These are phyloP conservation scores for Penicillium griseofulvum DNA, from an alignment of 2,329 filamentous ascomycete species.

Conservation along the genomic window DNA sequence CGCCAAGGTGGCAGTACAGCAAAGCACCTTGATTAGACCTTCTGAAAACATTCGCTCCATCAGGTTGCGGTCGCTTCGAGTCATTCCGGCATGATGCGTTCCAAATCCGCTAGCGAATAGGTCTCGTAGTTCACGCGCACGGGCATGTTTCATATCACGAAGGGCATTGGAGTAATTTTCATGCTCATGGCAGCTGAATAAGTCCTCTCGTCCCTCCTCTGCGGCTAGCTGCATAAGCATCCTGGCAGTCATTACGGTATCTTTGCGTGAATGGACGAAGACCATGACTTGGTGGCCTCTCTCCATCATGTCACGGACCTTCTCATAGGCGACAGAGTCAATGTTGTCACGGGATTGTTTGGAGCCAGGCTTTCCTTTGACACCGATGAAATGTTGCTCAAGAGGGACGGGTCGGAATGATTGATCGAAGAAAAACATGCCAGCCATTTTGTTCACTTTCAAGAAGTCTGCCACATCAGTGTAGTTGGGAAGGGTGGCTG, in stretches of 20 bases:
- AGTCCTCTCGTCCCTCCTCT: slow-evolving; percentile 72
- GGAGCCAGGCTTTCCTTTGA: slow-evolving; percentile 79
- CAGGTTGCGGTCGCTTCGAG: slow-evolving; percentile 88
- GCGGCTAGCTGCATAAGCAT: slow-evolving; percentile 82
- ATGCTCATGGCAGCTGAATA: slow-evolving; percentile 79
- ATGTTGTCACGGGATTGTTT: slow-evolving; percentile 85
- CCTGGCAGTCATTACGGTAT: slow-evolving; percentile 84
- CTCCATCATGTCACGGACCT: slow-evolving; percentile 89
- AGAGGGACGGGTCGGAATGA: slow-evolving; percentile 95
- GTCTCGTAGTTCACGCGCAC: slow-evolving; percentile 82
- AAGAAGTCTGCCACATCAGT: slow-evolving; percentile 96
- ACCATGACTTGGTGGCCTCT: slow-evolving; percentile 98
- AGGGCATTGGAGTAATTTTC: slow-evolving; percentile 76
- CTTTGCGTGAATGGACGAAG: slow-evolving; percentile 94
- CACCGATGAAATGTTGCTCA: slow-evolving; percentile 95
- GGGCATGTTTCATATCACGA: slow-evolving; percentile 80
- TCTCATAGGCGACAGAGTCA: slow-evolving; percentile 84
- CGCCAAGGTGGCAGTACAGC: slow-evolving; percentile 94
- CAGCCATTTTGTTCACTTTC: slow-evolving; percentile 88
- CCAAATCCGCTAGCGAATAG: slow-evolving; percentile 87
- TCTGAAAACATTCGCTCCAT: slow-evolving; percentile 89
- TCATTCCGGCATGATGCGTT: slow-evolving; percentile 96
- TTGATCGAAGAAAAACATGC: slow-evolving; percentile 93
- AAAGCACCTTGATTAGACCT: slow-evolving; percentile 93
- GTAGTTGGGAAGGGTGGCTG: slow-evolving; percentile 93